Evolutionary conservation across 2,329 filamentous ascomycete genomes (phyloP), one percentile per base, ranked within the genome.

Genomic region (Exophiala bonariae): DNA sequence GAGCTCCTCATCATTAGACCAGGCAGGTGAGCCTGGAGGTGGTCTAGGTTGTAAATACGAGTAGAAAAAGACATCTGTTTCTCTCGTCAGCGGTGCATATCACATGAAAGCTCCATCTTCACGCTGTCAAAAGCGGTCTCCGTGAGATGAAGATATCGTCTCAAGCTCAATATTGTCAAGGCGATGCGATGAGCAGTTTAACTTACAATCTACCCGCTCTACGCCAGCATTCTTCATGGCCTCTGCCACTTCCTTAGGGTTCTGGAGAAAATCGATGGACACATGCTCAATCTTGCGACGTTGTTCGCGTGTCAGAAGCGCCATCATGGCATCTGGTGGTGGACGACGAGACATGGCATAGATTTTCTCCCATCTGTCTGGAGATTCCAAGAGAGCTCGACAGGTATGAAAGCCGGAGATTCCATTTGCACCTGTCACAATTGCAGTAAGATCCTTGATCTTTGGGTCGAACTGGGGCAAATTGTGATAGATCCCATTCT

Each of bases 381-480:
- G 50, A 13, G 64, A 62, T 30, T 75, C 64, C 9, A 66, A 61
- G 1, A 79, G 65, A 1, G 71, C 75, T 8, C 70, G 70, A 30
- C 78, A 59, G 63, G 75, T 77, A 56, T 76, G 67, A 50, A 72
- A 67, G 1, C 76, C 76, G 0, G 73, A 77, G 20, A 79, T 74
- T 3, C 75, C 77, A 65, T 77, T 79, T 39, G 74, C 72, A 5
- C 76, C 76, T 0, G 74, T 77, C 28, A 79, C 66, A 34, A 79
- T 71, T 2, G 75, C 76, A 0, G 71, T 76, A 17, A 77, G 65
- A 17, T 63, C 66, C 50, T 69, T 68, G 39, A 69, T 52, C 1
- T 64, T 61, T 3, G 66, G 53, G 13, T 69, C 61, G 50, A 70
- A 76, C 8, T 68, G 65, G 1, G 75, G 74, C 0, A 79, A 65